Conservation (phyloP, 768 basidiomycete species). For the Melanogaster broomeanus region DNA sequence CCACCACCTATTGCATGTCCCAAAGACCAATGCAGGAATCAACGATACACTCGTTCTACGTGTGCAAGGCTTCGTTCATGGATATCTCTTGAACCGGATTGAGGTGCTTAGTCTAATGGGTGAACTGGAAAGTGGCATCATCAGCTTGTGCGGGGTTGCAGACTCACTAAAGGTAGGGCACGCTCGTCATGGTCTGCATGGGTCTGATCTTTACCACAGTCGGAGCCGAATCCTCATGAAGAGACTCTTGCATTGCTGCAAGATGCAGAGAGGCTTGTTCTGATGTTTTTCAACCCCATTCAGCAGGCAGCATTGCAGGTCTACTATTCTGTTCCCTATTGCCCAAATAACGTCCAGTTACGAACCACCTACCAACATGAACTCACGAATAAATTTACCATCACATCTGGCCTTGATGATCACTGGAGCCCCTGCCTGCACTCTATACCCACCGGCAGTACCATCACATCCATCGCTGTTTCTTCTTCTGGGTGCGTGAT, state of each 20-base stretch:
- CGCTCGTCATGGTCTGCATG: neutral
- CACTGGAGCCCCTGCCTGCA: too few species aligned
- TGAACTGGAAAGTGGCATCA: too few species aligned
- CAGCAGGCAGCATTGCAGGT: conserved; percentile 17
- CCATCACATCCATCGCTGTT: too few species aligned
- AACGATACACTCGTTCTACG: conserved; percentile 5
- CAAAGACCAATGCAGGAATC: neutral
- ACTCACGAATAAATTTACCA: conserved; percentile 10
- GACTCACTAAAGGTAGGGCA: conserved; percentile 15
- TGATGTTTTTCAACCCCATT: conserved; percentile 19
- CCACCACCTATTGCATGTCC: conserved; percentile 12
- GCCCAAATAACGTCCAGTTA: neutral
- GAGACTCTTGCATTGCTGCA: conserved; percentile 22
- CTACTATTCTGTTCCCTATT: too few species aligned
- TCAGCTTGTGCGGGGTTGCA: too few species aligned
- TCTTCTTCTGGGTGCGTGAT: too few species aligned
- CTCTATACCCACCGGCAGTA: too few species aligned
- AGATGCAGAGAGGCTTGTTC: conserved; percentile 21
- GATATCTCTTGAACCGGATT: too few species aligned
- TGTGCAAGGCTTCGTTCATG: conserved; percentile 17
- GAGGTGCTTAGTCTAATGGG: too few species aligned
- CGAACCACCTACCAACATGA: conserved; percentile 10
- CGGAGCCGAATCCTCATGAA: conserved; percentile 3
- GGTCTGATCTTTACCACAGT: conserved; percentile 6
- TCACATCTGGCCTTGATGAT: conserved; percentile 8